A percentile compares a stretch with the other conserved stretches of the same genome.
phyloP scores from a whole-genome alignment of 1,284 basidiomycete genomes.

The Xerocomus cyaneibrunnescens region DNA sequence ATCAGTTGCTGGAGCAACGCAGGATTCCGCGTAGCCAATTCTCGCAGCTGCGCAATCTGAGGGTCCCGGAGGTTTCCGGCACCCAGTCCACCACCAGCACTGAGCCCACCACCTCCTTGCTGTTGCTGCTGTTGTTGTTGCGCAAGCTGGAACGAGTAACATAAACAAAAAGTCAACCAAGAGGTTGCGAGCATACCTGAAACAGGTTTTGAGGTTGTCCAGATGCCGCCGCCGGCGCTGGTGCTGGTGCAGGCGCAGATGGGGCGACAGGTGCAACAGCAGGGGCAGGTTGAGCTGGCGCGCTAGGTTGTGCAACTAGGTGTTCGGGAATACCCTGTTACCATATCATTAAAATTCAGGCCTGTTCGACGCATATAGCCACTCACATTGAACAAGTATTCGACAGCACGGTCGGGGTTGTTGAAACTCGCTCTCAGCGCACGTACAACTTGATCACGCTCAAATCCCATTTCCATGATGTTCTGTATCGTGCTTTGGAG shows the following conservation, averaged over 20 bases:
- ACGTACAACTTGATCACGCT: conserved; percentile 79
- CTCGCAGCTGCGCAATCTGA: conserved; percentile 66
- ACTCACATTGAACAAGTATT: conserved; percentile 92
- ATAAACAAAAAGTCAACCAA: neutral
- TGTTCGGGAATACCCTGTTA: conserved; percentile 69
- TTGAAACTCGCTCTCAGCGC: conserved; percentile 96
- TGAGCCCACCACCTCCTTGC: conserved; percentile 40
- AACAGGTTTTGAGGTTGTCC: conserved; percentile 70
- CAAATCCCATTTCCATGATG: conserved; percentile 96
- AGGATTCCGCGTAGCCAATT: conserved; percentile 76
- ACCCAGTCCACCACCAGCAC: conserved; percentile 32
- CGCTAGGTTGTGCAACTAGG: conserved; percentile 43
- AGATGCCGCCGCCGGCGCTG: conserved; percentile 35
- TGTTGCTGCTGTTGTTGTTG: conserved; percentile 75
- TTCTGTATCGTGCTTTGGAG: conserved; percentile 76
- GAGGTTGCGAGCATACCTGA: conserved; percentile 46
- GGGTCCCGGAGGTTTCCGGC: conserved; percentile 57
- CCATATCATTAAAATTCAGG: neutral
- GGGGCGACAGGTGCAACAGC: conserved; percentile 21
- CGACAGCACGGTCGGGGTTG: conserved; percentile 97
- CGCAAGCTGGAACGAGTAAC: conserved; percentile 49
- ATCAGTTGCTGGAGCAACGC: conserved; percentile 74
- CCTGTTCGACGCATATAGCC: conserved; percentile 8
- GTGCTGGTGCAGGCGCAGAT: conserved; percentile 19
- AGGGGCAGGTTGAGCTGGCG: conserved; percentile 40